Evolutionary conservation across 139 green algal species (phyloP).

Genomic region (Micromonas commoda): DNA sequence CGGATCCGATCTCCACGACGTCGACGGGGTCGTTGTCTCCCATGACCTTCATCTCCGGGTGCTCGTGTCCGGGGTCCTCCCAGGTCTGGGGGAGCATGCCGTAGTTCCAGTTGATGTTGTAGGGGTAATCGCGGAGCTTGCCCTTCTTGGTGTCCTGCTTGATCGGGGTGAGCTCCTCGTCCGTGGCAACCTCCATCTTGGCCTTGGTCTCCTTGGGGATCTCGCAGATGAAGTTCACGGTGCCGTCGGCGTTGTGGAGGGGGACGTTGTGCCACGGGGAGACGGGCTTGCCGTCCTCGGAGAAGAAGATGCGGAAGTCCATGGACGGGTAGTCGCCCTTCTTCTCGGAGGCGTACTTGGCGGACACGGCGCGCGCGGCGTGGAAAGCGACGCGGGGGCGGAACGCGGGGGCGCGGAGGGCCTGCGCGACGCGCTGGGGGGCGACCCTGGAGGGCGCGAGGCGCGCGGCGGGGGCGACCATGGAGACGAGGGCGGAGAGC

Average conservation of each 20-base stretch:
- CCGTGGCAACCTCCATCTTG: slow-evolving; percentile 98
- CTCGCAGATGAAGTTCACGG: slow-evolving; percentile 93
- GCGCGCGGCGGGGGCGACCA: too few species aligned
- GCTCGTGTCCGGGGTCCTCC: slow-evolving; percentile 74
- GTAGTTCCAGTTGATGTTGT: slow-evolving; percentile 99
- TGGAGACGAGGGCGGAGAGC: too few species aligned
- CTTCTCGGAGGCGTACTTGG: neutral
- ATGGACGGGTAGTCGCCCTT: slow-evolving; percentile 32
- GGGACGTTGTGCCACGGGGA: slow-evolving; percentile 98
- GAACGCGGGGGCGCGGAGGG: neutral
- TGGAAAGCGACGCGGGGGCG: neutral
- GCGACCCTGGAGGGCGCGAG: too few species aligned
- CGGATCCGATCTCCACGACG: slow-evolving; percentile 91
- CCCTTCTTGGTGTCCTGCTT: slow-evolving; percentile 99
- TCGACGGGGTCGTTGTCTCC: slow-evolving; percentile 99
- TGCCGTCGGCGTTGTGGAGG: slow-evolving; percentile 72
- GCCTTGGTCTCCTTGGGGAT: slow-evolving; percentile 96
- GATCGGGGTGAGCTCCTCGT: slow-evolving; percentile 90
- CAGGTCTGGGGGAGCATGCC: slow-evolving; percentile 97
- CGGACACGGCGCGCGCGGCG: neutral
- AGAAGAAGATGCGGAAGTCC: slow-evolving; percentile 82
- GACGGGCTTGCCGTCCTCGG: slow-evolving; percentile 55
- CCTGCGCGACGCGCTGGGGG: too few species aligned
- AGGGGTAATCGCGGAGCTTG: slow-evolving; percentile 97
- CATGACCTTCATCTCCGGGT: slow-evolving; percentile 54